Evolutionary conservation across 2,329 filamentous ascomycete species (phyloP).

Genomic region (Claviceps fusiformis): DNA sequence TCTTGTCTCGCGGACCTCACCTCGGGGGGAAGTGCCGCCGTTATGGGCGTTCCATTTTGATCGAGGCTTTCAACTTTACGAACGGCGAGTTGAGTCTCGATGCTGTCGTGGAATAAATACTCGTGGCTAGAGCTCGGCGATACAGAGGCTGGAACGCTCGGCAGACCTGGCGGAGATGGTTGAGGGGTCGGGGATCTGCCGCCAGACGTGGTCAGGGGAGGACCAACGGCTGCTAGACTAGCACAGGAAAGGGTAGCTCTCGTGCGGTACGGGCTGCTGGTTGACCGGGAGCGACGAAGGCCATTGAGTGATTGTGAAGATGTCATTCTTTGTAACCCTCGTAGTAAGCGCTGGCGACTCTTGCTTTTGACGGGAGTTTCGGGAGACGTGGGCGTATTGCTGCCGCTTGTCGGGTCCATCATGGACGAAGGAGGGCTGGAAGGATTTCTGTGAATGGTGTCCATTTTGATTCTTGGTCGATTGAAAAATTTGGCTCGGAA

Average conservation of each 20-base stretch:
- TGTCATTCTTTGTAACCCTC: constrained; percentile 65
- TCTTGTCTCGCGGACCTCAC: constrained; percentile 32
- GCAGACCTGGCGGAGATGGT: constrained; percentile 26
- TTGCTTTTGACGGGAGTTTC: constrained; percentile 40
- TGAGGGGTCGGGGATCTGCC: constrained; percentile 20
- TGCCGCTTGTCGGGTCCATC: constrained; percentile 10
- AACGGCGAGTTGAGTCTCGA: constrained; percentile 36
- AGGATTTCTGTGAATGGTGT: constrained; percentile 6
- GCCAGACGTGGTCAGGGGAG: constrained; percentile 15
- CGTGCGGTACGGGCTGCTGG: constrained; percentile 52
- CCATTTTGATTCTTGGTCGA: background rate
- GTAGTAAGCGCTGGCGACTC: constrained; percentile 55
- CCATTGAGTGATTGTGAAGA: constrained; percentile 62
- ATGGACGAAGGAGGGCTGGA: constrained; percentile 14
- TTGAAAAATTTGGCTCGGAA: background rate
- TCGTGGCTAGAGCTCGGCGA: constrained; percentile 28
- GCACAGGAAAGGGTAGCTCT: constrained; percentile 40
- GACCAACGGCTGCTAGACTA: constrained; percentile 31
- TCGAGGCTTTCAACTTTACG: constrained; percentile 41
- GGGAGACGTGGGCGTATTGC: constrained; percentile 10
- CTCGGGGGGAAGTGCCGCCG: constrained; percentile 51
- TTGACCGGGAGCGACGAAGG: constrained; percentile 49
- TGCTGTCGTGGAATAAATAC: constrained; percentile 24
- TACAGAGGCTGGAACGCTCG: constrained; percentile 23
- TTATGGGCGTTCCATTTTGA: constrained; percentile 26